These are phyloP conservation scores for Ogataea pignaliae DNA, from an alignment of 805 yeast genomes.

Conservation along the genomic window DNA sequence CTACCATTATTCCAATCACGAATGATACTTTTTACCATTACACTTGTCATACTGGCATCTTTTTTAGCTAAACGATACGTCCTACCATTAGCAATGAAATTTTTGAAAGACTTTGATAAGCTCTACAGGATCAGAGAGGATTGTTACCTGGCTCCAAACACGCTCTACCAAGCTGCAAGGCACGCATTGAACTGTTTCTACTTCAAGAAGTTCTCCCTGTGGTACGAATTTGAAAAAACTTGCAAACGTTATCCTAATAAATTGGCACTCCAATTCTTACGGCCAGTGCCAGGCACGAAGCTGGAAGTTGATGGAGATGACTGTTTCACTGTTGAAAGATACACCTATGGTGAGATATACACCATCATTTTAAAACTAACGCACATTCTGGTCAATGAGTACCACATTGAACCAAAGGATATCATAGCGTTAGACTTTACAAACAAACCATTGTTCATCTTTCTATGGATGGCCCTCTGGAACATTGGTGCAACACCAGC, in stretches of 20 bases:
- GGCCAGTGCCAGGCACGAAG: conserved; percentile 38
- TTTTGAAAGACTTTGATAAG: conserved; percentile 30
- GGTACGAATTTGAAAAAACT: conserved; percentile 65
- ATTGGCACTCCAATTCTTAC: conserved; percentile 60
- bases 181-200: conserved; percentile 34
- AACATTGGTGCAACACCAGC: conserved; percentile 88
- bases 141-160: conserved; percentile 42
- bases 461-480: conserved; percentile 86
- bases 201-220: conserved; percentile 50
- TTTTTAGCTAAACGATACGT: no score
- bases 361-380: conserved; percentile 64
- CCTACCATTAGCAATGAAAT: background rate
- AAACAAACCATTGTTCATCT: conserved; percentile 77
- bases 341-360: conserved; percentile 66
- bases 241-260: conserved; percentile 46
- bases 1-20: no score
- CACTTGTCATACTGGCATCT: no score
- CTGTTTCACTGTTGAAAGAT: conserved; percentile 56
- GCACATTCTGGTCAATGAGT: conserved; percentile 55
- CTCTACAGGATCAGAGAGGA: conserved; percentile 48
- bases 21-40: no score
- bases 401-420: conserved; percentile 62
- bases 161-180: conserved; percentile 36
- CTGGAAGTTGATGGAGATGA: conserved; percentile 40
- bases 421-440: conserved; percentile 71